Conservation (phyloP, 768 basidiomycete genomes). For the Butyriboletus loyo region DNA sequence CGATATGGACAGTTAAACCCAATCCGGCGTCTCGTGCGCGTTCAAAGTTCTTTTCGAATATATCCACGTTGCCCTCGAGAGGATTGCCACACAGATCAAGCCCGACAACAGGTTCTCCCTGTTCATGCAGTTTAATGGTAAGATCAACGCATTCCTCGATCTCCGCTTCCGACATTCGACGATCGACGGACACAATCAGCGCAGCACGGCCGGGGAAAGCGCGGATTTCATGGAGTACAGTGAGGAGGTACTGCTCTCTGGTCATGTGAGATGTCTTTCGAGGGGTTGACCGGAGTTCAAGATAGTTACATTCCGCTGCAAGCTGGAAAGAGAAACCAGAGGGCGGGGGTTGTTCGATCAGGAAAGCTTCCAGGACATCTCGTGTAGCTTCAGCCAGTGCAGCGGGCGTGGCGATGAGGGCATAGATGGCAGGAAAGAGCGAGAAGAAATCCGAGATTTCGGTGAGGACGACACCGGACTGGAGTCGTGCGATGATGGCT, state of each 20-base stretch:
- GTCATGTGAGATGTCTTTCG: conserved; percentile 56
- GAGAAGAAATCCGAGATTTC: conserved; percentile 69
- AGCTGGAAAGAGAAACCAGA: conserved; percentile 28
- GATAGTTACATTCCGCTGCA: conserved; percentile 59
- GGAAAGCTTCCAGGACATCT: conserved; percentile 65
- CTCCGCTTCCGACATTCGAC: conserved; percentile 54
- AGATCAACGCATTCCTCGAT: conserved; percentile 56
- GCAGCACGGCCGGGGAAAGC: conserved; percentile 52
- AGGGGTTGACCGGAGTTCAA: conserved; percentile 85
- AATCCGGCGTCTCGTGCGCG: conserved; percentile 59
- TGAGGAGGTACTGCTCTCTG: conserved; percentile 55
- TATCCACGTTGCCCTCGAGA: conserved; percentile 50
- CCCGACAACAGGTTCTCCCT: conserved; percentile 67
- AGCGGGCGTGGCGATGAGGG: conserved; percentile 60
- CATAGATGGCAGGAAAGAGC: conserved; percentile 77
- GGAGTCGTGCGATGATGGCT: conserved; percentile 41
- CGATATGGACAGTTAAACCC: conserved; percentile 77
- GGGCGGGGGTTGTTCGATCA: conserved; percentile 32
- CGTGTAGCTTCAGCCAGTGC: conserved; percentile 54
- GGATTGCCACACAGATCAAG: conserved; percentile 84
- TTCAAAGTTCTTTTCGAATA: conserved; percentile 49
- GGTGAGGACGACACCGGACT: conserved; percentile 41
- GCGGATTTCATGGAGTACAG: conserved; percentile 65
- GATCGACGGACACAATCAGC: conserved; percentile 74
- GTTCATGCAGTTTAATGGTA: conserved; percentile 50